These are phyloP conservation scores for Cyanidiococcus yangmingshanensis DNA, from an alignment of 23 red algal species.

Conservation along the genomic window DNA sequence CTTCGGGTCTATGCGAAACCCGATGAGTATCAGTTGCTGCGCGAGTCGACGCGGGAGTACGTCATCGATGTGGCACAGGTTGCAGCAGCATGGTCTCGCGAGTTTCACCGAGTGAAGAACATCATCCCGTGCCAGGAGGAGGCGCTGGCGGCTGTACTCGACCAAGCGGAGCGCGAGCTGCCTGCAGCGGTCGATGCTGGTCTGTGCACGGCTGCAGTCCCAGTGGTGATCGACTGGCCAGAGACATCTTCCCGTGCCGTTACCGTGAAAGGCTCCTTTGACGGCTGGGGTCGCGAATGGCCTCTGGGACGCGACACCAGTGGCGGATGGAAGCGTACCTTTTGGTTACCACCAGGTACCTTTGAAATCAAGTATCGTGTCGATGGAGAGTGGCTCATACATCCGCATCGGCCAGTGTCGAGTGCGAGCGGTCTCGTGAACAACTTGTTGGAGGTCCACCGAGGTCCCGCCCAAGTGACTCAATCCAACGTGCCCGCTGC, in stretches of 20 bases:
- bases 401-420: constrained; percentile 36
- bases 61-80: constrained; percentile 90
- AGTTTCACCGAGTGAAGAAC: constrained; percentile 83
- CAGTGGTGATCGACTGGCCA: constrained; percentile 37
- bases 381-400: constrained; percentile 62
- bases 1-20: constrained; percentile 75
- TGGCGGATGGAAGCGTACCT: constrained; percentile 22
- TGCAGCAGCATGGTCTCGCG: constrained; percentile 81
- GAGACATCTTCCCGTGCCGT: constrained; percentile 30
- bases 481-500: too few relatives aligned
- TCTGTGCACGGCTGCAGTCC: neutral
- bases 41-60: constrained; percentile 48
- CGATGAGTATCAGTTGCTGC: constrained; percentile 71
- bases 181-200: neutral
- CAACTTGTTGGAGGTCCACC: constrained; percentile 60
- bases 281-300: constrained; percentile 80
- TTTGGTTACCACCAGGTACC: constrained; percentile 63
- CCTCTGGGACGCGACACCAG: constrained; percentile 26
- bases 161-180: constrained; percentile 18
- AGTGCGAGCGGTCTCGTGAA: constrained; percentile 57
- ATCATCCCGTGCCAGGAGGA: constrained; percentile 52
- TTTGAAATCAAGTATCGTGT: constrained; percentile 93
- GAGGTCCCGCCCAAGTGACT: neutral
- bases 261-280: constrained; percentile 85
- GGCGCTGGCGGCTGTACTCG: constrained; percentile 34